Evolutionary conservation across 1,139 yeast species (phyloP), one percentile per base, ranked within the genome.

Genomic region (Citeromyces siamensis): DNA sequence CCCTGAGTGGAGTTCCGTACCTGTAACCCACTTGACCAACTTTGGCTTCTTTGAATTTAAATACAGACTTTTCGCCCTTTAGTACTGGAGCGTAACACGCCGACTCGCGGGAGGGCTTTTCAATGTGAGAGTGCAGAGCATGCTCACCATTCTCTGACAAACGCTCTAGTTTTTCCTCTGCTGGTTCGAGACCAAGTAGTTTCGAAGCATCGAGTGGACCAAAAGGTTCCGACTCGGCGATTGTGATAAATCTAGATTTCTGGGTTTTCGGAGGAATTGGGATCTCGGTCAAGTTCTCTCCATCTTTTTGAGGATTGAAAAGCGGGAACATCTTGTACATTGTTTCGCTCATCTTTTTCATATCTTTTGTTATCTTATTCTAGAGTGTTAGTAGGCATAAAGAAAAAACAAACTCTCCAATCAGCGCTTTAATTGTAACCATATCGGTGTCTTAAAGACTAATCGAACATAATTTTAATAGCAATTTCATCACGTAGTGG

Each of bases 151-250:
- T 64, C 44, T 75, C 72, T 8, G 85, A 65, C 44, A 84, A 67
- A 49, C 70, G 70, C 46, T 75, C 74, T 48, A 85, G 66, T 3
- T 93, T 81, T 34, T 69, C 75, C 37, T 75, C 71, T 32, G 97
- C 96, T 16, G 95, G 94, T 53, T 84, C 90, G 45, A 88, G 67
- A 34, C 71, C 86, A 47, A 84, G 73, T 33, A 82, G 71, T 42
- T 75, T 64, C 37, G 98, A 95, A n/a, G 98, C 96, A 53, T 90
- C 97, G 6, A 86, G 71, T 6, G 97, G 95, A 4, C 96, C 96
- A 56, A 88, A 88, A n/a, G 95, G 95, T 59, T 86, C 94, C 16
- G 88, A 77, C 60, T 90, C 97, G 10, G 95, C 90, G 54, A 90
- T 79, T 17, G 94, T 81, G 54, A 85, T 61, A 63, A 86, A 88